These are phyloP conservation scores for Geranium brycei DNA, from an alignment of 345 rosid genomes.

Conservation along the genomic window DNA sequence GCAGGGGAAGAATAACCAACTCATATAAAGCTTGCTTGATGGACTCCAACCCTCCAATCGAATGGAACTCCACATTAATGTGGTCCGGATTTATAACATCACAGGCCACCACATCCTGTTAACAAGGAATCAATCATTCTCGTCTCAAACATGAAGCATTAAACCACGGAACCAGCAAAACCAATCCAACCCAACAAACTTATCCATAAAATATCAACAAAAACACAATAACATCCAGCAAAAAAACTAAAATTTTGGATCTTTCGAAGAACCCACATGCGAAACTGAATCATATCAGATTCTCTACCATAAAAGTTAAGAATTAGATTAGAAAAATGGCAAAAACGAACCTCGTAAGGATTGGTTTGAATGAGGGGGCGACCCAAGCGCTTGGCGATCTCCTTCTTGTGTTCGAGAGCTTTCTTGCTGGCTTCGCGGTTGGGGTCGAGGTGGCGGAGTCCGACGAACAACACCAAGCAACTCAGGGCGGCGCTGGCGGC, in stretches of 20 bases:
- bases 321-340: too few relatives aligned
- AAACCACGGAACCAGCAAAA: not conserved
- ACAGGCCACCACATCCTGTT: constrained; percentile 92
- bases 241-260: not conserved
- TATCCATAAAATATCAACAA: not conserved
- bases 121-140: not conserved
- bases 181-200: too few relatives aligned
- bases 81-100: constrained; percentile 90
- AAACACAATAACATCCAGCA: not conserved
- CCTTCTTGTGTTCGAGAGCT: constrained; percentile 83
- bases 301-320: too few relatives aligned
- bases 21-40: constrained; percentile 75
- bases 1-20: constrained; percentile 77
- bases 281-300: too few relatives aligned
- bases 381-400: constrained; percentile 78
- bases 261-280: not conserved
- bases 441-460: constrained; percentile 81
- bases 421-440: constrained; percentile 86
- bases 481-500: constrained; percentile 98
- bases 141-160: not conserved
- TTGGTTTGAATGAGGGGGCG: constrained; percentile 80
- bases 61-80: constrained; percentile 82
- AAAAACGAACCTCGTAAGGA: constrained; percentile 59
- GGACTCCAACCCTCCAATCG: constrained; percentile 78
- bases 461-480: constrained; percentile 71